Base-by-base conservation (phyloP, 176 grass and related monocot genomes). In the Bromus sterilis region DNA sequence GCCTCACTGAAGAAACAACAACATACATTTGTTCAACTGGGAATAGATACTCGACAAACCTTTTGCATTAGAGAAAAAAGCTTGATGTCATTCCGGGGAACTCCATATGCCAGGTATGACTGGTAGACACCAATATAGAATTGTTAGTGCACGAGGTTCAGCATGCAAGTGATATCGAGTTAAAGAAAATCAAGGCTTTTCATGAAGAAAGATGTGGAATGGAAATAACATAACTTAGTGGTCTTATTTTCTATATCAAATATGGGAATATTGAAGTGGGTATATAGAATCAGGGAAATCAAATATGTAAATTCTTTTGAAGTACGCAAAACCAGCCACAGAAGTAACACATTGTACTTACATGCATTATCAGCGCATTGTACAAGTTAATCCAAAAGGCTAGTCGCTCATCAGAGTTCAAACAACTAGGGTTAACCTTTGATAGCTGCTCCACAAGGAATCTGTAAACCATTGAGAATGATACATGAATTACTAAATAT, bases 311-410 rank as follows among this genome's bases (percentile, higher is more conserved):
- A 79, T 28, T 59, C 36, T 43, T 44, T 44, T 64, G 1, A 34
- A 82, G 20, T 82, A 37, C 36, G 37, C 8, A 84, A 80, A 67
- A 56, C 18, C 23, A 60, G 18, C 5, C 33, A 49, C 0, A 49
- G 37, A 41, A 70, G 18, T 64, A 83, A 74, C 33, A 89, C 37
- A n/a, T 77, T 26, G 75, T 78, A 91, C 96, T 77, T 84, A 99
- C 96, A 95, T 99, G 96, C 96, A 99, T 95, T 87, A 99, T 95
- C 76, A 99, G 88, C 20, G 92, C 95, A 86, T 95, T 98, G 63
- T 93, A 98, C 49, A 98, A 83, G 56, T 98, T 98, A 71, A 98
- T 93, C 95, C 95, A 98, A 80, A 98, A 98, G 71, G 95, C 95
- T 64, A 98, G 88, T 82, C 86, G 91, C 82, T 95, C 82, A 69